Conservation (phyloP, 805 yeast genomes). For the Helenozyma baotianmanensis region DNA sequence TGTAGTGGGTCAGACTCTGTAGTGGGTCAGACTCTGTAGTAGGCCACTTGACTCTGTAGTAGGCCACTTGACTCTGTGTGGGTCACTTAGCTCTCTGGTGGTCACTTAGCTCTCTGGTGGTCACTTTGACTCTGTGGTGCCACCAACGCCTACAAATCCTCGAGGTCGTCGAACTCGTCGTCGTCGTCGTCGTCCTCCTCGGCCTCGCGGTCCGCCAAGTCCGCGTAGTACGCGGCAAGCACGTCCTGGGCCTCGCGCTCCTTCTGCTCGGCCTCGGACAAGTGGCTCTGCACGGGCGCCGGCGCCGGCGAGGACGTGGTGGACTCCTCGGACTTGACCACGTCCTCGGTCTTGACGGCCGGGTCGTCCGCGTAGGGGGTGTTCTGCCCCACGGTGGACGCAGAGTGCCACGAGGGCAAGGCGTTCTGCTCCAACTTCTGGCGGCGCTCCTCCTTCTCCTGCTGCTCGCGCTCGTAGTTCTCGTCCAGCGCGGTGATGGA, state of each 20-base stretch:
- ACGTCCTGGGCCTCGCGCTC: constrained; percentile 64
- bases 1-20: no score
- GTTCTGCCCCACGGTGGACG: constrained; percentile 78
- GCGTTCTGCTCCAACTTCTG: constrained; percentile 84
- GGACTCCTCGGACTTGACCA: constrained; percentile 7
- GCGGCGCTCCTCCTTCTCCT: constrained; percentile 62
- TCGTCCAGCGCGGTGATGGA: constrained; percentile 87
- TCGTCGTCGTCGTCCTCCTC: constrained; percentile 58
- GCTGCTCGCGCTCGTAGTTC: constrained; percentile 59
- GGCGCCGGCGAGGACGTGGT: constrained; percentile 1
- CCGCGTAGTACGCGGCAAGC: constrained; percentile 62
- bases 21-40: no score
- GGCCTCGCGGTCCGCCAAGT: constrained; percentile 65
- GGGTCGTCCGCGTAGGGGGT: constrained; percentile 40
- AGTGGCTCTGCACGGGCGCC: constrained; percentile 4
- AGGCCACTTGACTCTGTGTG: no score
- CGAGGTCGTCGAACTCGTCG: constrained; percentile 39
- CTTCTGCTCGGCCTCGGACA: constrained; percentile 14
- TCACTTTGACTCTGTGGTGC: no score
- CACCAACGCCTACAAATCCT: constrained; percentile 21
- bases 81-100: no score
- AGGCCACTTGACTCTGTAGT: no score
- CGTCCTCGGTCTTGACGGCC: constrained; percentile 9
- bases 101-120: no score
- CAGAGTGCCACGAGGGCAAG: constrained; percentile 93